Evolutionary conservation across 495 filamentous ascomycete species (phyloP), one percentile per base, ranked within the genome.

Genomic region (Podospora pseudopauciseta): DNA sequence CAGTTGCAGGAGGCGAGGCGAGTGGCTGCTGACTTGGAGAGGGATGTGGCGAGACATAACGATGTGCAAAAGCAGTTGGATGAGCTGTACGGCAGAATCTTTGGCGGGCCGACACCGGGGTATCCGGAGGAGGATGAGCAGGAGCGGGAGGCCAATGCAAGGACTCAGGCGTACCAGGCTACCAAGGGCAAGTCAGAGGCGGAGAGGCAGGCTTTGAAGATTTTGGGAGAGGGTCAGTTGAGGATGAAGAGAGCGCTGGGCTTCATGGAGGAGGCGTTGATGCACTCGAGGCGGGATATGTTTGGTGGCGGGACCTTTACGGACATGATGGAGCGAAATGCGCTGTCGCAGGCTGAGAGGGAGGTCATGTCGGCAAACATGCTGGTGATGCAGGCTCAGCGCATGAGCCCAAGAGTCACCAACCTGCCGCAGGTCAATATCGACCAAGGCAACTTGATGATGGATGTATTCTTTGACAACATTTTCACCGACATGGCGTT

Each of bases 401-500:
- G 72, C 53, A 76, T 80, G 59, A 75, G 80, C 1, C 66, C 65
- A 20, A 68, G 73, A 7, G 77, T 81, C 0, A 39, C 64, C 26
- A 63, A 70, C 9, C 64, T 80, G n/a, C 80, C 81, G 1, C 26
- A 55, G 0, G 67, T 79, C 13, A 56, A 65, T 13, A 80, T 84
- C 60, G 76, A 75, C 2, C 69, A 76, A 19, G 78, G 78, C 9
- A 76, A 73, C 63, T 68, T 83, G 34, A 70, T 83, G 70, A 69
- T 74, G 20, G 81, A 84, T 66, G 70, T 84, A 1, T 69, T 84
- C 28, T 85, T 84, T 65, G 80, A 84, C 69, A 83, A 83, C 59
- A 75, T 84, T 59, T 82, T 82, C 67, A 76, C 74, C 15, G 80
- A 84, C 70, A 78, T 82, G 77, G 74, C 69, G 6, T 79, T 82